Evolutionary conservation across 371 early-diverging fungal species (phyloP), one percentile per base, ranked within the genome.

Genomic region (Mucor irregularis): DNA sequence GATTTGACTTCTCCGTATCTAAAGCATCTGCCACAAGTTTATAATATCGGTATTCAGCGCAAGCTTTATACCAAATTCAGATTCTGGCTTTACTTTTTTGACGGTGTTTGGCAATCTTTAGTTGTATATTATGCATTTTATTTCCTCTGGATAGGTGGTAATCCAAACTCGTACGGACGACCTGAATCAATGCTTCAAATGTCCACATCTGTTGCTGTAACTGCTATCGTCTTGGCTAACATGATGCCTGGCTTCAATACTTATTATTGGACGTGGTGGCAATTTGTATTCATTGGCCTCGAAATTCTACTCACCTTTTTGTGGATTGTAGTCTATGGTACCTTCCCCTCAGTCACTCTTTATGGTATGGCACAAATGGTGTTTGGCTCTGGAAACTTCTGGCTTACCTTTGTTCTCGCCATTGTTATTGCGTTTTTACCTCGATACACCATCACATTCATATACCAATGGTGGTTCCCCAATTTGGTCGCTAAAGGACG

Each of bases 231-330:
- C 1, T 73, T 85, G 7, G 90, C 90, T 34, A 93, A 90, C 49
- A 45, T 91, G 1, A 83, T 85, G 61, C 83, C 89, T 24, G 87
- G 80, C 1, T 75, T 90, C 51, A 87, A 88, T 58, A 85, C 90
- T 0, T 83, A 80, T 35, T 81, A 84, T 53, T 93, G 93, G 92
- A 87, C 86, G 1, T 91, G 86, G 84, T 64, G 89, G 49, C 80
- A 80, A 48, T 69, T 71, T 40, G 56, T 82, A 11, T 71, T 72
- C 38, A 70, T 84, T 24, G 64, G 63, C 28, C 49, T 74, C 14
- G 83, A 81, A 45, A 64, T 87, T 33, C 19, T 72, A 0, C 53
- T 83, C 14, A 31, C 78, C 16, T 73, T 78, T n/a, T 56, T 72
- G 1, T 88, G 86, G 71, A 68, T 88, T 0, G 43, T 83, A 5